phyloP scores from a whole-genome alignment of 441 rosid genomes.

The Corymbia citriodora region DNA sequence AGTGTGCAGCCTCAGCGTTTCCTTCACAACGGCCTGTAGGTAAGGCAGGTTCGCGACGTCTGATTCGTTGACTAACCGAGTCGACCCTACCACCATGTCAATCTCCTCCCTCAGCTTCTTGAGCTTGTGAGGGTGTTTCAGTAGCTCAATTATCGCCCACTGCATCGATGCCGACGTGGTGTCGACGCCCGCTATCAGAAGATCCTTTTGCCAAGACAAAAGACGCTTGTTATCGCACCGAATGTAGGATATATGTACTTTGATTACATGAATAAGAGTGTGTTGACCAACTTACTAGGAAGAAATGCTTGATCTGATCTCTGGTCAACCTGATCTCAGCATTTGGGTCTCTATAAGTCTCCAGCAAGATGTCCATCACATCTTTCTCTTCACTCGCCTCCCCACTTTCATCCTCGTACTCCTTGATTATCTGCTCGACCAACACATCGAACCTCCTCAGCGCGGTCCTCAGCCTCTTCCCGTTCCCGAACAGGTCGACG shows the following conservation, averaged over 20 bases:
- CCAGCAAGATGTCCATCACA: conserved; percentile 15
- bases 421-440: conserved; percentile 11
- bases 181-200: conserved; percentile 14
- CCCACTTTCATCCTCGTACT: background rate
- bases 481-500: conserved; percentile 53
- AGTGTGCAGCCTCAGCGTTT: conserved; percentile 12
- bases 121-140: conserved; percentile 1
- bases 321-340: conserved; percentile 9
- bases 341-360: conserved; percentile 4
- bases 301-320: conserved; percentile 19
- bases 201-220: background rate
- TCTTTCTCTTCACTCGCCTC: conserved; percentile 5
- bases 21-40: conserved; percentile 11
- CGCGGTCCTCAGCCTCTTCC: conserved; percentile 38
- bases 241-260: background rate
- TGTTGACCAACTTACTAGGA: conserved; percentile 4
- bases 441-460: conserved; percentile 29
- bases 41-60: conserved; percentile 15
- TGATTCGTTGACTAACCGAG: conserved; percentile 7
- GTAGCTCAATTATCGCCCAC: conserved; percentile 13
- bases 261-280: background rate
- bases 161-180: conserved; percentile 11
- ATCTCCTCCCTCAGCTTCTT: conserved; percentile 10
- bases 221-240: background rate
- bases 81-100: conserved; percentile 2